Evolutionary conservation across 768 basidiomycete genomes (phyloP), one percentile per base, ranked within the genome.

Genomic region (Boletellus ananiceps): DNA sequence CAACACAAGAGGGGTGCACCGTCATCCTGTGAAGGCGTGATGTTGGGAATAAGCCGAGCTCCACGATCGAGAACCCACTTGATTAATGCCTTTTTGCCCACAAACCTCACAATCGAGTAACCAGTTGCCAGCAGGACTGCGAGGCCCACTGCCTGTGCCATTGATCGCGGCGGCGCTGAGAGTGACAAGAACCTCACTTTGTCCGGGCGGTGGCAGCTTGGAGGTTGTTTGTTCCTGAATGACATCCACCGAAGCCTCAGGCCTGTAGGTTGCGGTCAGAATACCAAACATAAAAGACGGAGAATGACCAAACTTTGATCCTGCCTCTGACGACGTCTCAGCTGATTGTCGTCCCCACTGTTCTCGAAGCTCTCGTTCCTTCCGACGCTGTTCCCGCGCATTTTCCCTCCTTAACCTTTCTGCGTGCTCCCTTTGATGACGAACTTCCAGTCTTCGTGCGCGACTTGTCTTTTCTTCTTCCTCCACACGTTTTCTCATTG

Each of bases 21-120:
- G 52, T 91, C 90, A 52, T 93, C 88, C 92, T 93, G 52, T 9
- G 34, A 32, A 35, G 49, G 25, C 36, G 45, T 56, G 54, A 40
- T 36, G 41, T 58, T 35, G 36, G 57, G 9, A 34, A 18, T 34
- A 18, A n/a, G 11, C 33, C 14, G 35, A 35, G 12, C 35, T n/a
- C 31, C 8, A 29, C 2, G 35, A 31, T 38, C 9, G 47, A 23
- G 18, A 44, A 71, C 82, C 52, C 55, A 91, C 92, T 57, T 84
- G 64, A 58, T 93, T 93, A 48, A 82, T 68, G 8, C 90, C 90
- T 21, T 72, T 74, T 52, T 78, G 78, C 46, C 75, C 75, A 64
- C 93, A 96, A 33, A 95, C 76, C 62, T 95, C 93, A 62, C 93
- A 96, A 60, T 89, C 84, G 19, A 96, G 69, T 49, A 89, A 83